phyloP scores from a whole-genome alignment of 306 rosid species.

The Acacia crassicarpa region DNA sequence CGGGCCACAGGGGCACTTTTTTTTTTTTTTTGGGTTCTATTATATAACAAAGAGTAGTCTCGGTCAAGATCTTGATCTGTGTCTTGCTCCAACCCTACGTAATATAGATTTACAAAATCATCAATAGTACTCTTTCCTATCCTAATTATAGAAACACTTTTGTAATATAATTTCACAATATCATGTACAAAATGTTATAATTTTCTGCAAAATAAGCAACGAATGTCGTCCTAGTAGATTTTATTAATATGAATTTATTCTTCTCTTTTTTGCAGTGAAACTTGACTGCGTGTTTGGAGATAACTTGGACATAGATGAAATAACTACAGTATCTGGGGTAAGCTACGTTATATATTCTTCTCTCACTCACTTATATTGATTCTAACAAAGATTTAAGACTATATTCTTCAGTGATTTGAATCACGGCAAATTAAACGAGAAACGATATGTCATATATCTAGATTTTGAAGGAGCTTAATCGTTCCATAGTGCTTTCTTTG shows the following conservation, averaged over 20 bases:
- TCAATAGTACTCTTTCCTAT: neutral
- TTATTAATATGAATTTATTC: slow-evolving; percentile 12
- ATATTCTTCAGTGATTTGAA: neutral
- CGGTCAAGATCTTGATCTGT: neutral
- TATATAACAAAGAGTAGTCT: no score
- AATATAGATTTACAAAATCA: neutral
- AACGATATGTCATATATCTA: slow-evolving; percentile 18
- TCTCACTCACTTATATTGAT: neutral
- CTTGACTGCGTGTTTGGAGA: slow-evolving; percentile 69
- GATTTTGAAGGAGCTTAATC: slow-evolving; percentile 56
- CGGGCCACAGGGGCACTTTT: no score
- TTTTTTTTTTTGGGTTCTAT: no score
- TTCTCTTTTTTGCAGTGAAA: slow-evolving; percentile 46
- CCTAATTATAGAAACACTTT: no score
- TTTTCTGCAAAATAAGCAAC: neutral
- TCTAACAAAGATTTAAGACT: no score
- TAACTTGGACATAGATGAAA: slow-evolving; percentile 55
- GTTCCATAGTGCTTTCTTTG: slow-evolving; percentile 50
- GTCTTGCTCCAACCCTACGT: neutral
- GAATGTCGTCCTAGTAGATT: neutral
- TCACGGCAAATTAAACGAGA: neutral
- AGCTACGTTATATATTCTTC: neutral
- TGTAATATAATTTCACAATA: no score
- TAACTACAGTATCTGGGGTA: slow-evolving; percentile 57
- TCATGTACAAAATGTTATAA: neutral